phyloP scores from a whole-genome alignment of 2,329 filamentous ascomycete species.

The Diaporthe batatas region DNA sequence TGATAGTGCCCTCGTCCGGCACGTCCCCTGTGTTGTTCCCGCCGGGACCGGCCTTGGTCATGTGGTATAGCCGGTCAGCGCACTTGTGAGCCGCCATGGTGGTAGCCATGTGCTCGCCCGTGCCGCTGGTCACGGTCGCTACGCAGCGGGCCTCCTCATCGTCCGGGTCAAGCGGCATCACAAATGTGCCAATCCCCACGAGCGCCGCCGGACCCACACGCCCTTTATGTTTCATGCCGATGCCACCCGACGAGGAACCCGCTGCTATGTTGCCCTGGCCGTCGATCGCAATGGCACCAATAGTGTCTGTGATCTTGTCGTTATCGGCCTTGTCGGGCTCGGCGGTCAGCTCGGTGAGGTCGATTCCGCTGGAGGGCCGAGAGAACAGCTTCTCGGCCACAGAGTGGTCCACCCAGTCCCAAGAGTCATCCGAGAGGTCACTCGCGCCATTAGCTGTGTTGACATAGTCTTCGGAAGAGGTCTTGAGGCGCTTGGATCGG shows the following conservation, averaged over 20 bases:
- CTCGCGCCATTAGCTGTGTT: not conserved
- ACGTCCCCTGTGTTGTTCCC: slow-evolving; percentile 74
- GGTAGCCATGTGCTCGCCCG: slow-evolving; percentile 97
- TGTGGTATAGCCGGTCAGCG: slow-evolving; percentile 85
- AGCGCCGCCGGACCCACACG: slow-evolving; percentile 93
- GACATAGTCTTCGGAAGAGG: slow-evolving; percentile 7
- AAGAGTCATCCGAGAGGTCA: slow-evolving; percentile 9
- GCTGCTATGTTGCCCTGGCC: slow-evolving; percentile 88
- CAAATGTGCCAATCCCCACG: slow-evolving; percentile 89
- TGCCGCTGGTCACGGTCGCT: slow-evolving; percentile 91
- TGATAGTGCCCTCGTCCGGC: slow-evolving; percentile 78
- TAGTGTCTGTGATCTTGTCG: slow-evolving; percentile 86
- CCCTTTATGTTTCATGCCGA: slow-evolving; percentile 97
- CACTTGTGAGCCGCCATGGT: slow-evolving; percentile 91
- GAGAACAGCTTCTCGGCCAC: not conserved
- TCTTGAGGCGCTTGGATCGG: slow-evolving; percentile 40
- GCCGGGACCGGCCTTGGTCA: slow-evolving; percentile 69
- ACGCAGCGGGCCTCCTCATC: slow-evolving; percentile 80
- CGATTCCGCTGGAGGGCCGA: slow-evolving; percentile 3
- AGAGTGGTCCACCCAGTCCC: not conserved
- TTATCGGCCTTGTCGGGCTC: slow-evolving; percentile 50
- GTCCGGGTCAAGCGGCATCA: slow-evolving; percentile 80
- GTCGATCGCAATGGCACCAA: slow-evolving; percentile 95
- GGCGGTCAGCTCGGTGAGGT: slow-evolving; percentile 38
- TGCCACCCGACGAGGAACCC: slow-evolving; percentile 95